Conservation (phyloP, 768 basidiomycete genomes). For the Filobasidium wieringae region DNA sequence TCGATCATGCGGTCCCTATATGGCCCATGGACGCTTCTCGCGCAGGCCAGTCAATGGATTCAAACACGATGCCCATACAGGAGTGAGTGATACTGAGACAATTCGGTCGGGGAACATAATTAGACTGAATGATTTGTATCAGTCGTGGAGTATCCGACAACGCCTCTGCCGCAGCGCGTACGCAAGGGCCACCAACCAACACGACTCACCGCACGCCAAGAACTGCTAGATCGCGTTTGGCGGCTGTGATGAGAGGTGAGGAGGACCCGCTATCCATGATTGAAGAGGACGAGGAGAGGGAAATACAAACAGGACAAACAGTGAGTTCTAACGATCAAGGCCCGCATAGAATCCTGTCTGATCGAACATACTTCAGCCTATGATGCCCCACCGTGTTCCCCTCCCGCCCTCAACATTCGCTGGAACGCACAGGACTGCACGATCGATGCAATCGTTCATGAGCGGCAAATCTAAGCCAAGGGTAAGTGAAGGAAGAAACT, state of each 20-base stretch:
- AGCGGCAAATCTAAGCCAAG: conserved; percentile 6
- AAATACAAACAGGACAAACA: background rate
- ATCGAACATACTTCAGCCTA: background rate
- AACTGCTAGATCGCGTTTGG: conserved; percentile 23
- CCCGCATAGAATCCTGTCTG: background rate
- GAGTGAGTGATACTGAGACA: too few species aligned
- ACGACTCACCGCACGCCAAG: conserved; percentile 14
- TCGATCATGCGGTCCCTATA: conserved; percentile 9
- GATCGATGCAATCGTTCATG: conserved; percentile 10
- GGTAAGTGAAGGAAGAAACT: background rate
- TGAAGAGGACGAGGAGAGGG: conserved; percentile 20
- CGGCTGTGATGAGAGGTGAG: conserved; percentile 27
- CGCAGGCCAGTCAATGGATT: conserved; percentile 4
- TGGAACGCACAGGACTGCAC: conserved; percentile 1
- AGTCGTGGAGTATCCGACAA: too few species aligned
- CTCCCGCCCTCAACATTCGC: background rate
- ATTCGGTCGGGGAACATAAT: too few species aligned
- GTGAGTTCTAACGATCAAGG: background rate
- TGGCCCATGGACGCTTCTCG: background rate
- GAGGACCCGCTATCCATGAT: conserved; percentile 23
- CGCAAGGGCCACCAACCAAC: background rate
- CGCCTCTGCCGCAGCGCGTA: background rate
- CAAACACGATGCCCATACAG: conserved; percentile 5
- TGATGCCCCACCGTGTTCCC: background rate
- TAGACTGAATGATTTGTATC: too few species aligned